Percentiles rank a stretch among this genome's conserved stretches.
Evolutionary conservation across 2,329 filamentous ascomycete species (phyloP).

Genomic region (Aspergillus sclerotialis): DNA sequence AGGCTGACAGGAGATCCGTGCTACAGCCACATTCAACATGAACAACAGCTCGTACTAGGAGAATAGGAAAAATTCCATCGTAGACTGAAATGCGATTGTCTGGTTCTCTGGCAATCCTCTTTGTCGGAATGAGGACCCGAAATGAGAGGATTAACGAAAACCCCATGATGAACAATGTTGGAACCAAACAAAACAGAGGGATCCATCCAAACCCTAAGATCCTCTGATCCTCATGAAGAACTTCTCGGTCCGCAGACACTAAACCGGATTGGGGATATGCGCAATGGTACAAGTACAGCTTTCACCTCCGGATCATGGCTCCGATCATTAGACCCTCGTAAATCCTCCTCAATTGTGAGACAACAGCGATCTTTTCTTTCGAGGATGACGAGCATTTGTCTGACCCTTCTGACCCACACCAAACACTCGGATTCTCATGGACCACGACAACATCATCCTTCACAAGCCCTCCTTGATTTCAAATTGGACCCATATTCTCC

Average conservation of each 20-base stretch:
- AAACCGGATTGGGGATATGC: constrained; percentile 3
- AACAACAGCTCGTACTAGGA: neutral
- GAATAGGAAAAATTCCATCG: too few species aligned
- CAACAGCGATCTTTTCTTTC: neutral
- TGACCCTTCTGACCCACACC: neutral
- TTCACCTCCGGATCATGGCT: constrained; percentile 1
- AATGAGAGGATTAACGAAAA: neutral
- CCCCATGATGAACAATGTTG: neutral
- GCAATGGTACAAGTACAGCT: neutral
- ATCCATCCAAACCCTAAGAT: too few species aligned
- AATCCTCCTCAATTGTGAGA: neutral
- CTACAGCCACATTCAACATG: neutral
- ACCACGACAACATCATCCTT: neutral
- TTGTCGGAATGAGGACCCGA: neutral
- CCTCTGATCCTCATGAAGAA: neutral
- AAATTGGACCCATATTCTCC: constrained; percentile 1
- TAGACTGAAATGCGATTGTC: too few species aligned
- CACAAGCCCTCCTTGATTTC: neutral
- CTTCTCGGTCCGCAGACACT: constrained; percentile 2
- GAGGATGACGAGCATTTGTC: neutral
- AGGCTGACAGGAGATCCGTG: too few species aligned
- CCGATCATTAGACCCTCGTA: neutral
- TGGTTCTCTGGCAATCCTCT: neutral
- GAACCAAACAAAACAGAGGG: neutral
- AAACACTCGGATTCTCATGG: neutral